phyloP scores from a whole-genome alignment of 148 eudicot genomes.

The Dianthus caryophyllus region DNA sequence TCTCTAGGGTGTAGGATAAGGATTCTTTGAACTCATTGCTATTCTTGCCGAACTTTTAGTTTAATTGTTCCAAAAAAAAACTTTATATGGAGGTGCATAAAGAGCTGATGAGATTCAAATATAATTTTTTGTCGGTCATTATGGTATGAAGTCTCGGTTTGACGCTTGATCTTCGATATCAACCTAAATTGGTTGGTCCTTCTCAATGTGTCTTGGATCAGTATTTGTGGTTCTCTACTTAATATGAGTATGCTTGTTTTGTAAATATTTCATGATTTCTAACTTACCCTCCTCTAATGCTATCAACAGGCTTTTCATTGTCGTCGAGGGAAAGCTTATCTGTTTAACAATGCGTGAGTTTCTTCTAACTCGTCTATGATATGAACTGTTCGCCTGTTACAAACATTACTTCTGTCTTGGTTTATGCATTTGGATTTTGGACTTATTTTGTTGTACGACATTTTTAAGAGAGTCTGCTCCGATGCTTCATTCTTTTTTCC shows the following conservation, averaged over 20 bases:
- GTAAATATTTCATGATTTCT: background rate
- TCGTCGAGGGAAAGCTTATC: slow-evolving; percentile 83
- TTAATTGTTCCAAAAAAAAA: no score
- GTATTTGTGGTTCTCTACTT: background rate
- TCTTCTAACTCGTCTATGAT: slow-evolving; percentile 8
- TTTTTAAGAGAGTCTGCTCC: background rate
- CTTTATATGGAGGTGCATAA: no score
- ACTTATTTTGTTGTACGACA: background rate
- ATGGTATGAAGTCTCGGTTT: no score
- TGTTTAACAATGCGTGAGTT: slow-evolving; percentile 76
- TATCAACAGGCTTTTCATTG: slow-evolving; percentile 62
- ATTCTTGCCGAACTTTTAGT: no score
- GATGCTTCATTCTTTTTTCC: background rate
- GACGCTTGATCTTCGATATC: no score
- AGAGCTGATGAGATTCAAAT: no score
- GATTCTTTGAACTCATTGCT: no score
- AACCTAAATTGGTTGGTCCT: no score
- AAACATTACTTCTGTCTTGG: background rate
- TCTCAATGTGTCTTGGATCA: background rate
- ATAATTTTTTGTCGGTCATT: no score
- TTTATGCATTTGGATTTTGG: background rate
- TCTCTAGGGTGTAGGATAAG: no score
- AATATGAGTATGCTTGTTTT: background rate
- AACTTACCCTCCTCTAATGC: slow-evolving; percentile 10
- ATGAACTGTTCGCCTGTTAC: background rate